These are phyloP conservation scores for Mollisiaceae sp. DNA, from an alignment of 2,329 filamentous ascomycete genomes.

Conservation along the genomic window DNA sequence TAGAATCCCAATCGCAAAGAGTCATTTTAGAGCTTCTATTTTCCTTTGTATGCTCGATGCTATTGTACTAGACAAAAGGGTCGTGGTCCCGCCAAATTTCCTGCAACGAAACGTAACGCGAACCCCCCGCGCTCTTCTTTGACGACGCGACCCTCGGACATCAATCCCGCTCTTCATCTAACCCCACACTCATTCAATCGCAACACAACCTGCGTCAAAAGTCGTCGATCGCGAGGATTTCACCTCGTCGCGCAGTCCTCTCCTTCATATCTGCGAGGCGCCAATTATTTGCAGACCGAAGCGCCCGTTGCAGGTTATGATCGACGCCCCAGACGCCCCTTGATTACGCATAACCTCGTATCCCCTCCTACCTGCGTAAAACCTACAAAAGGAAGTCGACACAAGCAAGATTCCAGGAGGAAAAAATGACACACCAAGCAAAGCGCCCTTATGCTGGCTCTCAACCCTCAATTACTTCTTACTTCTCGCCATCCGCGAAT, in stretches of 20 bases:
- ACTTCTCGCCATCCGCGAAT: constrained; percentile 51
- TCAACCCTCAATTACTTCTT: constrained; percentile 63
- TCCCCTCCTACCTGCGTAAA: not conserved
- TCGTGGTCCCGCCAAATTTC: constrained; percentile 4
- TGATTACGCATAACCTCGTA: constrained; percentile 4
- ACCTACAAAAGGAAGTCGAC: constrained; percentile 6
- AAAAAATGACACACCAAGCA: constrained; percentile 40
- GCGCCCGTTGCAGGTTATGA: not conserved
- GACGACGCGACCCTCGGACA: not conserved
- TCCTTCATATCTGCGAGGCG: not conserved
- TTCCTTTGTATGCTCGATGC: not conserved
- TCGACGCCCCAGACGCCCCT: constrained; percentile 2
- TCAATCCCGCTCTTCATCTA: not conserved
- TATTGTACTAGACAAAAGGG: not conserved
- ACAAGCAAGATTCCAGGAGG: not conserved
- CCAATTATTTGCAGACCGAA: constrained; percentile 1
- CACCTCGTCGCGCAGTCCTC: not conserved
- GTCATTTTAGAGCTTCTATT: not conserved
- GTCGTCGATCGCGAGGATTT: constrained; percentile 6
- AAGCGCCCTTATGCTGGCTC: constrained; percentile 69
- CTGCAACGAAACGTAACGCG: constrained; percentile 9
- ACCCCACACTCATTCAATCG: not conserved
- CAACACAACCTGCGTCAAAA: constrained; percentile 5
- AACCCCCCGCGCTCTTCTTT: constrained; percentile 24
- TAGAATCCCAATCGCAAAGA: not conserved